Percentiles rank a stretch among this genome's conserved stretches.
Conservation (phyloP, 805 yeast genomes). For the Yamadazyma paraphyllophila region DNA sequence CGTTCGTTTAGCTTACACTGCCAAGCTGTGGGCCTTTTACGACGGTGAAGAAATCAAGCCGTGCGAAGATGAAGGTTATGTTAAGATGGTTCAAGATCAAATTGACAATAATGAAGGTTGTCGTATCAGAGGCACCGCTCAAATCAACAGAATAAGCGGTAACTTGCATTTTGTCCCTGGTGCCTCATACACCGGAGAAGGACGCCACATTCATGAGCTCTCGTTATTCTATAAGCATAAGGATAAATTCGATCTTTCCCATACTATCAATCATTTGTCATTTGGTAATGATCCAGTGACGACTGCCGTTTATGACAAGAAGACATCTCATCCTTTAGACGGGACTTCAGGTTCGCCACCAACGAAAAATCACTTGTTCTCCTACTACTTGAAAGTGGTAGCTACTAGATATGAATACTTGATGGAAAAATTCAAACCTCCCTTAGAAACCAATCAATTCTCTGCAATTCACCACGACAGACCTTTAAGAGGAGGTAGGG, state of each 20-base stretch:
- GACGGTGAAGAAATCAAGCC: conserved; percentile 88
- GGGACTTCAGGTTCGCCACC: conserved; percentile 37
- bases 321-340: conserved; percentile 68
- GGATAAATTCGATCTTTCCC: conserved; percentile 70
- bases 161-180: conserved; percentile 97
- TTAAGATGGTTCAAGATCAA: conserved; percentile 53
- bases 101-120: conserved; percentile 74
- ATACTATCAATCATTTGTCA: conserved; percentile 72
- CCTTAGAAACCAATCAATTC: conserved; percentile 82
- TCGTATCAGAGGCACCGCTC: conserved; percentile 73
- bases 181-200: conserved; percentile 56
- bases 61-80: conserved; percentile 89
- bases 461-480: conserved; percentile 86
- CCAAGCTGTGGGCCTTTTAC: conserved; percentile 79
- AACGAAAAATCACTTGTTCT: conserved; percentile 59
- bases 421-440: conserved; percentile 36
- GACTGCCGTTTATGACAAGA: conserved; percentile 18
- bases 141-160: conserved; percentile 84
- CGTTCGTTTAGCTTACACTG: conserved; percentile 76
- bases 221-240: conserved; percentile 61
- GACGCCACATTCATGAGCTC: conserved; percentile 80
- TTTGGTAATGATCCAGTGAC: conserved; percentile 65
- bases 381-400: conserved; percentile 86
- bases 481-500: conserved; percentile 82
- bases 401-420: conserved; percentile 80